Evolutionary conservation across 352 stramenopile genomes (phyloP).

Genomic region (Globisporangium spiculum): DNA sequence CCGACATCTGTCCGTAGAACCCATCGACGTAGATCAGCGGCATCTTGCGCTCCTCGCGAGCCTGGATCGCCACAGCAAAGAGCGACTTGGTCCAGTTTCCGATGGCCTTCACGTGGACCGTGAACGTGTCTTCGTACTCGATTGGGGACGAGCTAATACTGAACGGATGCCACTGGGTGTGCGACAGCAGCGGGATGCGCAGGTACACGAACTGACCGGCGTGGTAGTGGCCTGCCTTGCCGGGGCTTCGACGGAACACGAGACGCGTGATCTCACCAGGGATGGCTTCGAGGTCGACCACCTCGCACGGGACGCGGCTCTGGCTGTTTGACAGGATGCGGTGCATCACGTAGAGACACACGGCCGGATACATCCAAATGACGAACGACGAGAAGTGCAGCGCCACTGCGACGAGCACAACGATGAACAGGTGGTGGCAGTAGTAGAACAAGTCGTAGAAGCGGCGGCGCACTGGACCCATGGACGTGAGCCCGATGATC

Average conservation of each 20-base stretch:
- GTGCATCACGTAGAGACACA: conserved; percentile 83
- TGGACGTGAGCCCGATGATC: conserved; percentile 73
- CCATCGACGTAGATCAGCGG: conserved; percentile 82
- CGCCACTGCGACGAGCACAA: conserved; percentile 62
- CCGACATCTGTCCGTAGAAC: conserved; percentile 83
- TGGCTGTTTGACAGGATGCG: conserved; percentile 71
- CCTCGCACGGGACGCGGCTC: conserved; percentile 65
- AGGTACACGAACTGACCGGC: conserved; percentile 81
- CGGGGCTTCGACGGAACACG: conserved; percentile 69
- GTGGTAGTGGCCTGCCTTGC: conserved; percentile 79
- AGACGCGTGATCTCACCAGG: conserved; percentile 80
- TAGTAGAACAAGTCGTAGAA: conserved; percentile 90
- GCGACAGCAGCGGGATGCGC: conserved; percentile 64
- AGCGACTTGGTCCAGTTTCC: conserved; percentile 78
- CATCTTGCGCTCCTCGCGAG: conserved; percentile 72
- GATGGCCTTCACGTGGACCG: conserved; percentile 76
- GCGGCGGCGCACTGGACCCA: conserved; percentile 62
- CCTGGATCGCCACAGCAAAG: conserved; percentile 71
- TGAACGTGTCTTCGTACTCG: conserved; percentile 84
- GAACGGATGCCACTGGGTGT: conserved; percentile 83
- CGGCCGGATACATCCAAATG: conserved; percentile 80
- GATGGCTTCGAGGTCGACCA: conserved; percentile 81
- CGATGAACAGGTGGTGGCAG: conserved; percentile 84
- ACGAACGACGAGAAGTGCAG: conserved; percentile 82
- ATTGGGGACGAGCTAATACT: conserved; percentile 84